Evolutionary conservation across 164 flowering plant genomes (phyloP), one percentile per base, ranked within the genome.

Genomic region (Chimonanthus salicifolius): DNA sequence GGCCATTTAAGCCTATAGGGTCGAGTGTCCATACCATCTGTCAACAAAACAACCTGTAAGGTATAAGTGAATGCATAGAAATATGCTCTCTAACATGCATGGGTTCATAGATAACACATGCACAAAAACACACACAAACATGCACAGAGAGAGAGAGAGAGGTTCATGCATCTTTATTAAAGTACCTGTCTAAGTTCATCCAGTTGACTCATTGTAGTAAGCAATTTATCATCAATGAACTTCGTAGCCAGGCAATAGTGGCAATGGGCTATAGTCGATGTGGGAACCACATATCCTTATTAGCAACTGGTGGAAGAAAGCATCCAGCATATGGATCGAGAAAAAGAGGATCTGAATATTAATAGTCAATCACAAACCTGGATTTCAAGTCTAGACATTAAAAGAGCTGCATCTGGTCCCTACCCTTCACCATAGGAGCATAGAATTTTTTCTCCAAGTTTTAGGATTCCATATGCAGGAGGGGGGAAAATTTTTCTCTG

Each of bases 21-120:
- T 49, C 99, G 86, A 72, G 97, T 87, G 73, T 94, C 98, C 92
- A 92, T 91, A 21, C 98, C 98, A 86, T 94, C 97, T 79, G 95
- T 87, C 45, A 94, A 82, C 78, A 94, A 77, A 82, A 94, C 94
- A 85, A 91, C 87, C 98, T 92, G 84, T 81, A 84, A 13, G 33
- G 71, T 67, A 72, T 74, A 68, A 80, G 77, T 64, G 51, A 51
- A 76, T 64, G 13, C 70, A 72, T 54, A 13, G 50, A 43, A 21
- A 58, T 13, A 6, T n/a, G 20, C 60, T 49, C 46, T 45, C 62
- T 4, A 48, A 49, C 68, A 72, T 21, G 13, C 5, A 21, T n/a
- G 0, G 60, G 60, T 2, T 4, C 11, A 3, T 9, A 49, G 51
- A 9, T 9, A 49, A 49, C n/a, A 43, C 58, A 21, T 9, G 47